Base-by-base conservation (phyloP, 345 rosid species). In the Arabidopsis suecica region DNA sequence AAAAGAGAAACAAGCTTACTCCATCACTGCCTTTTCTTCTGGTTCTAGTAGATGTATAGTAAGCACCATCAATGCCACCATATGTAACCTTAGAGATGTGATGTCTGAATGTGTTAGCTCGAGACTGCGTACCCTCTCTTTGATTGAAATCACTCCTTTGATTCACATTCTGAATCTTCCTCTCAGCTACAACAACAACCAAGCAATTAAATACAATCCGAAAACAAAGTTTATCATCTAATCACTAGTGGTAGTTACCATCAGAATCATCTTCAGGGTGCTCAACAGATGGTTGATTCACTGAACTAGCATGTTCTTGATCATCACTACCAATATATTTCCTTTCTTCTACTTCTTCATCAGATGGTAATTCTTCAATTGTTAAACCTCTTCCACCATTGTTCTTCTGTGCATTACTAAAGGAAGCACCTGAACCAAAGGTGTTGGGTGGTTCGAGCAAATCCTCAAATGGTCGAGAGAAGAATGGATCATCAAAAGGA, bases 21-120 rank as follows among this genome's bases (percentile, higher is more conserved):
- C 98, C 97, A 78, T 90, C 92, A 66, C 71, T 73, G 76, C 79
- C 95, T 1, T 79, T 71, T 79, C 84, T 88, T 61, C 87, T 86
- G 65, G 85, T 82, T 78, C 83, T 85, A 9, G 86, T 81, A 1
- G 91, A 83, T 54, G 92, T 83, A 73, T 88, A 91, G 72, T 90
- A 94, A 12, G 93, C 87, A 61, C 98, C 97, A 77, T 91, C 78
- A 9, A 86, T 83, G 50, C 97, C 97, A 34, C 98, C 97, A 68
- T 84, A 87, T 1, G 95, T 88, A 59, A 88, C 92, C 80, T 82
- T 91, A 77, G 77, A 81, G 47, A 79, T 79, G 56, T 82, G 85
- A 30, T 74, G 81, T 72, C 86, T 79, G 60, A 79, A 77, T 33
- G 54, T 77, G 14, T 40, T 80, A 69, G 75, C 68, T 73, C 70